A percentile compares a stretch with the other conserved stretches of the same genome.
Evolutionary conservation across 2,329 filamentous ascomycete species (phyloP).

Genomic region (Sporothrix dimorphospora): DNA sequence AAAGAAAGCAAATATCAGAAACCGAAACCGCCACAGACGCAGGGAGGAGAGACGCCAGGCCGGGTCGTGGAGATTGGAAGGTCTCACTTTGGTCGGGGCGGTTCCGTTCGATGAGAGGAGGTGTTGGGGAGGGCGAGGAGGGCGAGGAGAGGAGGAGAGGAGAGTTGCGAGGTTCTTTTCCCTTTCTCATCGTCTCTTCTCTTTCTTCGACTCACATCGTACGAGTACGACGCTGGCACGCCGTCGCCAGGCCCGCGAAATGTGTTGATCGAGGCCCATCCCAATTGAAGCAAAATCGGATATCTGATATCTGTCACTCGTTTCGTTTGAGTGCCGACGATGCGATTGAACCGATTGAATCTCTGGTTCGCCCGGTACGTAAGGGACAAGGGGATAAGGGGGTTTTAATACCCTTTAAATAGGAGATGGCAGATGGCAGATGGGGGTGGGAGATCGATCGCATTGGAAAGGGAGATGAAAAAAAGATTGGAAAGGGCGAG

Average conservation of each 20-base stretch:
- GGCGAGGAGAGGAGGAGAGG: no score
- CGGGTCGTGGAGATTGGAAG: constrained; percentile 15
- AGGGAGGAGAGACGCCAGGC: background rate
- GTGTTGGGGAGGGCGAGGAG: no score
- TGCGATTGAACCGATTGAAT: background rate
- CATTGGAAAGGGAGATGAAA: background rate
- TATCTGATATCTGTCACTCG: background rate
- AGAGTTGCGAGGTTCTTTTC: no score
- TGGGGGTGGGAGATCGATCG: background rate
- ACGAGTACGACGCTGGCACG: background rate
- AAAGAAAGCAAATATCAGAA: constrained; percentile 4
- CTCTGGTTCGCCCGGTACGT: background rate
- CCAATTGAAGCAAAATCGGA: background rate
- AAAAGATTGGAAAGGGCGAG: background rate
- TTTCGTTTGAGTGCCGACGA: constrained; percentile 7
- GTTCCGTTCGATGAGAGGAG: background rate
- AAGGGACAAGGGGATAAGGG: background rate
- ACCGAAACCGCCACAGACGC: background rate
- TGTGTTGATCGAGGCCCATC: background rate
- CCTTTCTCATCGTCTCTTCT: background rate
- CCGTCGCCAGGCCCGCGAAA: background rate
- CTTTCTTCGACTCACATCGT: background rate
- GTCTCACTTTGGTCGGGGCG: constrained; percentile 17
- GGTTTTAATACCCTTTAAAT: background rate
- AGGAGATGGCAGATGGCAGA: background rate